A percentile compares a stretch with the other conserved stretches of the same genome.
phyloP scores from a whole-genome alignment of 2,329 filamentous ascomycete genomes.

The Neofusicoccum laricinum region DNA sequence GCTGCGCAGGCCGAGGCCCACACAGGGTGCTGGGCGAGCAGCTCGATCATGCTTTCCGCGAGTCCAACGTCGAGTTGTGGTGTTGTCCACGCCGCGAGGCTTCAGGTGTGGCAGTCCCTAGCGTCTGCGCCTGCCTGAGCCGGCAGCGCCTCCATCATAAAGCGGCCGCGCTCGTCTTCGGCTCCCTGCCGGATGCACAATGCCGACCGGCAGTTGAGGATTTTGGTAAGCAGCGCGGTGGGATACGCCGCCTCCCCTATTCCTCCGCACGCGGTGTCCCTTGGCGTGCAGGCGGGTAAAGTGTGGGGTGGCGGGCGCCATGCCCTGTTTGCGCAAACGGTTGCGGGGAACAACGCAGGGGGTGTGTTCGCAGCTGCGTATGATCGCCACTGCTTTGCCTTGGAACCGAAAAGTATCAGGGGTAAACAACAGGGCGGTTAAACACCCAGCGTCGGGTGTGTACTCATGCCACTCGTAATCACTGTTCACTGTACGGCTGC shows the following conservation, averaged over 20 bases:
- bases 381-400: background rate
- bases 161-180: background rate
- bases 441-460: background rate
- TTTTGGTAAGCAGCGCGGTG: background rate
- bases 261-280: background rate
- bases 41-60: background rate
- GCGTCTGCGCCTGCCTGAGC: background rate
- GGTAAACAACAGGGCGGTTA: background rate
- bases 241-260: background rate
- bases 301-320: constrained; percentile 11
- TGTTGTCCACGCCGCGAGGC: background rate
- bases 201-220: constrained; percentile 7
- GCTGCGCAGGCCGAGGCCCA: constrained; percentile 16
- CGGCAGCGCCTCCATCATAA: background rate
- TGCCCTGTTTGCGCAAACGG: background rate
- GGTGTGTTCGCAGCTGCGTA: background rate
- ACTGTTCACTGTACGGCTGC: background rate
- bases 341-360: constrained; percentile 6
- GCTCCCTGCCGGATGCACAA: background rate
- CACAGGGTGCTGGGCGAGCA: background rate
- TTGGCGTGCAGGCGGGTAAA: background rate
- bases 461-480: background rate
- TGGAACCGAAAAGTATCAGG: background rate
- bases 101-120: background rate
- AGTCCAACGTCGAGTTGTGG: background rate